A percentile compares a stretch with the other conserved stretches of the same genome.
phyloP scores from a whole-genome alignment of 1,139 yeast genomes.

The Sugiyamaella pinicola region DNA sequence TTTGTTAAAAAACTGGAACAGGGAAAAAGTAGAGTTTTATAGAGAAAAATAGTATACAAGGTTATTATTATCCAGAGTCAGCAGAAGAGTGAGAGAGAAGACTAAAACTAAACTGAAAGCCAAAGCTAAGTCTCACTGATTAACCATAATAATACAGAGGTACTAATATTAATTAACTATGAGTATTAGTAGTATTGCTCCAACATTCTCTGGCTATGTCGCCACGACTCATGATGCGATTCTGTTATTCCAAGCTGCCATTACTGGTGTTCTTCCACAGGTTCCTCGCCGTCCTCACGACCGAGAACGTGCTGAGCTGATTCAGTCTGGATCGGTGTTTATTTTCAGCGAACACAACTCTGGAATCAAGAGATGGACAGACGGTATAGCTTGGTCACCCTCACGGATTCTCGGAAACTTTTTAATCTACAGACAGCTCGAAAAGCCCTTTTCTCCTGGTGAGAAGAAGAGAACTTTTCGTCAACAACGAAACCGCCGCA shows the following conservation, averaged over 20 bases:
- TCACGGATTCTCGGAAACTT: slow-evolving; percentile 83
- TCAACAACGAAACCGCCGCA: slow-evolving; percentile 30
- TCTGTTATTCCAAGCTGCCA: slow-evolving; percentile 74
- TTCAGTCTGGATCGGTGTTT: slow-evolving; percentile 77
- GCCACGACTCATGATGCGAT: slow-evolving; percentile 84
- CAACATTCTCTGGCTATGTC: slow-evolving; percentile 78
- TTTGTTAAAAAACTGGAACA: background rate
- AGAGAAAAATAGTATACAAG: slow-evolving; percentile 5
- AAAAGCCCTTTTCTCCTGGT: slow-evolving; percentile 53
- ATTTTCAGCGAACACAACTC: slow-evolving; percentile 81
- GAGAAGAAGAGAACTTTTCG: slow-evolving; percentile 45
- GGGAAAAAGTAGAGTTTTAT: slow-evolving; percentile 10
- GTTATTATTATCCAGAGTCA: background rate
- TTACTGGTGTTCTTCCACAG: slow-evolving; percentile 61
- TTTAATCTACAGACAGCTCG: slow-evolving; percentile 77
- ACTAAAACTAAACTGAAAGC: slow-evolving; percentile 4
- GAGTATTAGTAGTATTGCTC: slow-evolving; percentile 42
- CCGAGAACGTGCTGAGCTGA: slow-evolving; percentile 65
- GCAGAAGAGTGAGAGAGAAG: background rate
- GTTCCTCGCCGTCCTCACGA: slow-evolving; percentile 83
- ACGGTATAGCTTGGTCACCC: slow-evolving; percentile 91
- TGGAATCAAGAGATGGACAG: slow-evolving; percentile 92
- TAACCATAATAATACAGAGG: slow-evolving; percentile 11
- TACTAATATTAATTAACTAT: slow-evolving; percentile 8
- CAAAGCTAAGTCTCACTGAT: slow-evolving; percentile 15